Conservation (phyloP, 495 filamentous ascomycete genomes). For the Penicillium manginii region DNA sequence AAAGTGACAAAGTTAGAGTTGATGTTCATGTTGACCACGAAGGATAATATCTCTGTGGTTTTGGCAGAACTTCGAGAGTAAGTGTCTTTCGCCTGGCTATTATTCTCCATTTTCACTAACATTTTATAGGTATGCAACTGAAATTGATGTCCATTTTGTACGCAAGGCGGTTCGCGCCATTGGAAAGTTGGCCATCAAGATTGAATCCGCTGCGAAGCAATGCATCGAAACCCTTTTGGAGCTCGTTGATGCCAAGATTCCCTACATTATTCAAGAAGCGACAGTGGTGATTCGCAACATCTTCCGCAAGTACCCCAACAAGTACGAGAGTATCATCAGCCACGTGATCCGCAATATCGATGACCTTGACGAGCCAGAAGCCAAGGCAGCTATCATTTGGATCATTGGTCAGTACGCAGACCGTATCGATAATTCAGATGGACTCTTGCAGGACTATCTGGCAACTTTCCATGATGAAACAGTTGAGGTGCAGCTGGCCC, state of each 20-base stretch:
- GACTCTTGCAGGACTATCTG: conserved; percentile 91
- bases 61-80: conserved; percentile 92
- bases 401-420: conserved; percentile 98
- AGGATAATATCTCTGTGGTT: conserved; percentile 95
- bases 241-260: conserved; percentile 95
- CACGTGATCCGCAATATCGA: conserved; percentile 96
- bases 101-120: conserved; percentile 3
- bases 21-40: conserved; percentile 98
- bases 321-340: conserved; percentile 96
- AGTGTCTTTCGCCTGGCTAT: conserved; percentile 21
- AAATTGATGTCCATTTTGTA: conserved; percentile 98
- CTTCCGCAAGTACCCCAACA: conserved; percentile 98
- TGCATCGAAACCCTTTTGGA: conserved; percentile 95
- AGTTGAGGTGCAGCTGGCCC: conserved; percentile 90
- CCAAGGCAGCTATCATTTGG: conserved; percentile 99
- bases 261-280: conserved; percentile 99
- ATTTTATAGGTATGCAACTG: conserved; percentile 75
- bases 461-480: conserved; percentile 92
- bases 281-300: conserved; percentile 99
- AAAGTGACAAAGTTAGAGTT: conserved; percentile 99
- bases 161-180: conserved; percentile 97
- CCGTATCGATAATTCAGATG: conserved; percentile 94
- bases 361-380: conserved; percentile 97
- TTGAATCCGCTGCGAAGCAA: conserved; percentile 85
- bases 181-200: conserved; percentile 98